Base-by-base conservation (phyloP, 2,329 filamentous ascomycete species). In the Talaromyces sp. region DNA sequence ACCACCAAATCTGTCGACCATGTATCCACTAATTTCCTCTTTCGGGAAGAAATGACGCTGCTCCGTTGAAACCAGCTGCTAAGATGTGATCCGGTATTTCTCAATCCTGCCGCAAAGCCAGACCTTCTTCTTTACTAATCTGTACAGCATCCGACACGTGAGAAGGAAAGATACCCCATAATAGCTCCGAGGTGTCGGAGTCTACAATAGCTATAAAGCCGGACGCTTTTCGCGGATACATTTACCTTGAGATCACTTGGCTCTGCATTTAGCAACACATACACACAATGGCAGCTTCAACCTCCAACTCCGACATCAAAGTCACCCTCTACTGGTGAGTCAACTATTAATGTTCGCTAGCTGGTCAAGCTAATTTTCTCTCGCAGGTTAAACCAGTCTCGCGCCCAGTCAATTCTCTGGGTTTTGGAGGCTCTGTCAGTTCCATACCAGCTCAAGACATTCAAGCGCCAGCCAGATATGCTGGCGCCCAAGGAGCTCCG, bases 331-430 rank as follows among this genome's bases (percentile, higher is more conserved):
- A 62, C 60, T 62, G 60, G 60, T 62, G 56, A 19, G n/a, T 27
- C 1, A 4, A 26, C 12, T 32, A 17, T 2, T 3, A 14, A 50
- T 21, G 8, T 19, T 52, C 35, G 12, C 17, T 12, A 5, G 21
- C 21, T 43, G 0, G 27, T 26, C 43, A 35, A 14, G 32, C 53
- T 46, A 24, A 46, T 31, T 26, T 19, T 3, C 6, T 1, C 41
- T 43, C 72, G 63, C 14, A 95, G 91, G 91, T 88, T 96, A 62
- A 85, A 93, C 67, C 81, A 88, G 67, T 95, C 91, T 59, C 89
- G 92, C 66, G 86, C 90, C 12, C 90, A 95, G 74, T 86, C 90
- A 63, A 88, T 93, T 61, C 79, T 94, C 51, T 96, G 90, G 90
- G 86, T 96, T 7, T 83, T 96, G 50, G 90, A 94, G 72, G 91